Conservation (phyloP, 495 filamentous ascomycete species). For the Stereocaulon alpinum region DNA sequence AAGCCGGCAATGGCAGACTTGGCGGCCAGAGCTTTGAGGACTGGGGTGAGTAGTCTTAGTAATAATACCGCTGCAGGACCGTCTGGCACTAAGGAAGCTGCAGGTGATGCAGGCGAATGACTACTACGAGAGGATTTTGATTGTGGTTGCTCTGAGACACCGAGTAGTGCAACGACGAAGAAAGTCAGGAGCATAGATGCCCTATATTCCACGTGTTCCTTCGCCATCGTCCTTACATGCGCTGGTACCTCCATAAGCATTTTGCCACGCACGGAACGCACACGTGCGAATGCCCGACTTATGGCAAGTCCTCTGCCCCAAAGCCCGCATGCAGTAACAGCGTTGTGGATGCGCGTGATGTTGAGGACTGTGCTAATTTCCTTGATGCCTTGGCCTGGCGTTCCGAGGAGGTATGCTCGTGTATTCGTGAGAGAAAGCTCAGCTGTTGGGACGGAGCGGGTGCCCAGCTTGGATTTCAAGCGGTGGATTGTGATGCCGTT, state of each 20-base stretch:
- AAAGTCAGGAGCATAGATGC: constrained; percentile 49
- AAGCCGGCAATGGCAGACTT: constrained; percentile 44
- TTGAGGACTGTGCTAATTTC: constrained; percentile 58
- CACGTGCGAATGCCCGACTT: constrained; percentile 46
- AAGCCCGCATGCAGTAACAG: constrained; percentile 44
- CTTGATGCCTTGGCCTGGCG: constrained; percentile 50
- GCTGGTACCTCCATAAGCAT: constrained; percentile 45
- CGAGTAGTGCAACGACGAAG: constrained; percentile 50
- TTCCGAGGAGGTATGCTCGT: constrained; percentile 55
- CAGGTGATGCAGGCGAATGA: background rate
- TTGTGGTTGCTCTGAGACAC: constrained; percentile 34
- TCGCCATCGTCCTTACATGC: constrained; percentile 52
- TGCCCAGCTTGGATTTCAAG: constrained; percentile 62
- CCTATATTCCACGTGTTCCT: constrained; percentile 42
- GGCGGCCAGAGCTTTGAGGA: constrained; percentile 55
- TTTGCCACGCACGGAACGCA: constrained; percentile 41
- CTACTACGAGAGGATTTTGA: background rate
- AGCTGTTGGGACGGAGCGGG: constrained; percentile 56
- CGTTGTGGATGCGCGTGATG: constrained; percentile 56
- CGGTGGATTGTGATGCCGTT: constrained; percentile 61
- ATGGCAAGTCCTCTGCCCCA: constrained; percentile 54
- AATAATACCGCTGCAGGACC: constrained; percentile 26
- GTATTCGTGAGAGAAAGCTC: constrained; percentile 53
- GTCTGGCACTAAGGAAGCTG: constrained; percentile 7
- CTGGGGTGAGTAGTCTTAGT: constrained; percentile 53